These are phyloP conservation scores for Chlorella sp. DNA, from an alignment of 139 green algal genomes.

Conservation along the genomic window DNA sequence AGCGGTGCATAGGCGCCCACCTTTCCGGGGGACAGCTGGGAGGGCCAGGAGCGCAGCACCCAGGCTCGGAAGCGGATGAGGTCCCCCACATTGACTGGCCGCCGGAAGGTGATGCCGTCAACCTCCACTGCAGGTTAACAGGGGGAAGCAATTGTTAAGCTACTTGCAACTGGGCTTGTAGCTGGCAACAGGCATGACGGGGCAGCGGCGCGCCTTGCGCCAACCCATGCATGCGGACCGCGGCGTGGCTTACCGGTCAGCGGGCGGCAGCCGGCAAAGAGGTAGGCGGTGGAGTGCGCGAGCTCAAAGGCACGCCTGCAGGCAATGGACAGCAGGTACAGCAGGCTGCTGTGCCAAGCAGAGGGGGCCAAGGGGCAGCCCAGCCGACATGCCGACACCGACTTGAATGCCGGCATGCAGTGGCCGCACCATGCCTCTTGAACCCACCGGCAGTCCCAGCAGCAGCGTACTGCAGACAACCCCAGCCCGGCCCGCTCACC, in stretches of 20 bases:
- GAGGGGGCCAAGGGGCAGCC: too few species aligned
- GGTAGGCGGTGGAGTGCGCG: slow-evolving; percentile 81
- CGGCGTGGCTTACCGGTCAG: not conserved
- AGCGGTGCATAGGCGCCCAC: not conserved
- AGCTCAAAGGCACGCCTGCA: slow-evolving; percentile 80
- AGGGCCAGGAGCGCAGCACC: slow-evolving; percentile 56
- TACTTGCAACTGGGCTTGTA: too few species aligned
- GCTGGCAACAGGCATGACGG: too few species aligned
- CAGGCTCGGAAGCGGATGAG: slow-evolving; percentile 69
- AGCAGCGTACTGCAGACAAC: not conserved
- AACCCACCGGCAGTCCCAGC: too few species aligned
- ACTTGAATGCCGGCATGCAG: too few species aligned
- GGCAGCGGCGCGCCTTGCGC: too few species aligned
- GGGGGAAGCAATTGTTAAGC: not conserved
- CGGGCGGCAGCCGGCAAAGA: slow-evolving; percentile 74
- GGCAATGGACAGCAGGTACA: not conserved
- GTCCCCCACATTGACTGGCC: slow-evolving; percentile 83
- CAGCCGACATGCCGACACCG: too few species aligned
- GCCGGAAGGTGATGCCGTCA: slow-evolving; percentile 62
- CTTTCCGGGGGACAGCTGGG: not conserved
- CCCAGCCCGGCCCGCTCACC: slow-evolving; percentile 37
- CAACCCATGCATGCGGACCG: not conserved
- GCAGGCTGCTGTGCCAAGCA: too few species aligned
- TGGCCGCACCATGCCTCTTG: too few species aligned
- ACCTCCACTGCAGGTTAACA: slow-evolving; percentile 35